phyloP scores from a whole-genome alignment of 202 grass and related monocot species.

The Setaria italica region DNA sequence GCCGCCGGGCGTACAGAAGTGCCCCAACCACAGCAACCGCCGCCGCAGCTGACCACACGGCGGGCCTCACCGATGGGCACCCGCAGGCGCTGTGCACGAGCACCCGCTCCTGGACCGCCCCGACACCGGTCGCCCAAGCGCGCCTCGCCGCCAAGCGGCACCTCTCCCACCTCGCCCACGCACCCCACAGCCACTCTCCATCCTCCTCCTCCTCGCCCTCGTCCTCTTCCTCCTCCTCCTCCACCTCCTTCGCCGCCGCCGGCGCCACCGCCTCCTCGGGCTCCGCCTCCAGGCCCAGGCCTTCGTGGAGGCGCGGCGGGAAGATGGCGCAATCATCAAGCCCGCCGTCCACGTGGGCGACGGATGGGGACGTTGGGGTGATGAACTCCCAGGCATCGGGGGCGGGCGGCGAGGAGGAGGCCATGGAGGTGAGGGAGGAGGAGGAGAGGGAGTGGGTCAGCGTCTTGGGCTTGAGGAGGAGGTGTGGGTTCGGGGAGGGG shows the following conservation, averaged over 20 bases:
- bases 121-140: slow-evolving; percentile 49
- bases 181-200: slow-evolving; percentile 17
- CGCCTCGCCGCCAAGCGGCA: slow-evolving; percentile 48
- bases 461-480: slow-evolving; percentile 56
- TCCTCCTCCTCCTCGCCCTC: not conserved
- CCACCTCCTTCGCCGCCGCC: slow-evolving; percentile 19
- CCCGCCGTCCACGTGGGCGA: slow-evolving; percentile 7
- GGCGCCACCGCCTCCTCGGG: slow-evolving; percentile 18
- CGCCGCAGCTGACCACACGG: slow-evolving; percentile 50
- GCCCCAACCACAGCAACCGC: slow-evolving; percentile 42
- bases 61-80: slow-evolving; percentile 48
- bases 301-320: slow-evolving; percentile 72
- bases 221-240: slow-evolving; percentile 3
- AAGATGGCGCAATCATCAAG: slow-evolving; percentile 71
- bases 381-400: slow-evolving; percentile 49
- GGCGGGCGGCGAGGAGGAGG: slow-evolving; percentile 34
- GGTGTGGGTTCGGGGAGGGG: slow-evolving; percentile 48
- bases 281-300: slow-evolving; percentile 53
- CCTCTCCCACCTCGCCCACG: slow-evolving; percentile 30
- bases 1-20: slow-evolving; percentile 56
- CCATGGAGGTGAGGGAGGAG: slow-evolving; percentile 50
- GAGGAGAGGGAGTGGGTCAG: slow-evolving; percentile 59
- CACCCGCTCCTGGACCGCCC: slow-evolving; percentile 35
- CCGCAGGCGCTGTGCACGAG: slow-evolving; percentile 48
- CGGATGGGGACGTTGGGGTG: not conserved